These are phyloP conservation scores for Amanita pseudoporphyria DNA, from an alignment of 768 basidiomycete genomes.

Conservation along the genomic window DNA sequence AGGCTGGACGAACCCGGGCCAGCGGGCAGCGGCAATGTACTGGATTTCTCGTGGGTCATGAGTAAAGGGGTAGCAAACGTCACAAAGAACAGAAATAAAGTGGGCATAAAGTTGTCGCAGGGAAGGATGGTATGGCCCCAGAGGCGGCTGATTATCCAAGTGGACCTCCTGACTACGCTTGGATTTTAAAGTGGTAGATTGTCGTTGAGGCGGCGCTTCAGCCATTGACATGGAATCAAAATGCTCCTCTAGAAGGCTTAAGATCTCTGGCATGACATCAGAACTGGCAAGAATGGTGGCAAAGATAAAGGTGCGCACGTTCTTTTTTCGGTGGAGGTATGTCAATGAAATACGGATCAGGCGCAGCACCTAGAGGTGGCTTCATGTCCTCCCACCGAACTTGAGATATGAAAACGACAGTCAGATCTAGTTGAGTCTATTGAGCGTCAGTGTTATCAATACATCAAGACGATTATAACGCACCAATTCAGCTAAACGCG, in stretches of 20 bases:
- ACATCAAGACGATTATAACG: slow-evolving; percentile 12
- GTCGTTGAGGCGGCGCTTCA: slow-evolving; percentile 4
- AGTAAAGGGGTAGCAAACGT: slow-evolving; percentile 54
- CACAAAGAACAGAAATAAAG: slow-evolving; percentile 48
- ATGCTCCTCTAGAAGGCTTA: slow-evolving; percentile 27
- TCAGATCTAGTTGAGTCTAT: slow-evolving; percentile 50
- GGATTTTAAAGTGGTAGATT: background rate
- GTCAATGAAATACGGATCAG: slow-evolving; percentile 64
- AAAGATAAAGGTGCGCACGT: slow-evolving; percentile 28
- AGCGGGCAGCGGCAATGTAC: slow-evolving; percentile 69
- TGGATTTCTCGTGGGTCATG: slow-evolving; percentile 60
- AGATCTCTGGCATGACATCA: slow-evolving; percentile 16
- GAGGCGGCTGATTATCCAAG: background rate
- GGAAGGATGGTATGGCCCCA: slow-evolving; percentile 37
- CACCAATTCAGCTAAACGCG: slow-evolving; percentile 66
- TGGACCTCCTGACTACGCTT: background rate
- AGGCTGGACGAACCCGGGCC: slow-evolving; percentile 73
- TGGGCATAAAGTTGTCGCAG: slow-evolving; percentile 54
- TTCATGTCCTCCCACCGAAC: slow-evolving; percentile 64
- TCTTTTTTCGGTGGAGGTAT: slow-evolving; percentile 44
- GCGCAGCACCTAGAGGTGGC: slow-evolving; percentile 59
- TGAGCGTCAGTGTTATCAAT: background rate
- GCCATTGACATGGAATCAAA: slow-evolving; percentile 14
- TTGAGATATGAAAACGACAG: slow-evolving; percentile 54
- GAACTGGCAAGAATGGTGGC: background rate